These are phyloP conservation scores for Coprinopsis cinerea DNA, from an alignment of 768 basidiomycete genomes.

Conservation along the genomic window DNA sequence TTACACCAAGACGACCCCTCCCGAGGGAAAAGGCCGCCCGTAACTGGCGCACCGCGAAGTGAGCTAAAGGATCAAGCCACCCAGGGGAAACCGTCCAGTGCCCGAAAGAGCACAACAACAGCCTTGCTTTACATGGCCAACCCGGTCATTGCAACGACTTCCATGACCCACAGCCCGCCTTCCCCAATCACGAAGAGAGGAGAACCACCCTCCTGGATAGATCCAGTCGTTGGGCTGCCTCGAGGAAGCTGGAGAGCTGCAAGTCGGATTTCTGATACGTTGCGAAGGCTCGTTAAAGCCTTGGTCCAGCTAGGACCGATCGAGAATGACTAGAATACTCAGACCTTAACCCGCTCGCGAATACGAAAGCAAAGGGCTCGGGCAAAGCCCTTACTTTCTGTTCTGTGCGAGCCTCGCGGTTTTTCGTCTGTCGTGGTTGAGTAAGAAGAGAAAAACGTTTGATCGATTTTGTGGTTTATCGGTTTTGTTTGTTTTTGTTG, in stretches of 20 bases:
- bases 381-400: conserved; percentile 26
- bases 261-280: conserved; percentile 61
- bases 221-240: conserved; percentile 33
- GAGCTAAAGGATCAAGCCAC: conserved; percentile 50
- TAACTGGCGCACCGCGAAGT: conserved; percentile 53
- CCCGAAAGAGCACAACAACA: no score
- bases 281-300: conserved; percentile 33
- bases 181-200: conserved; percentile 6
- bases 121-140: conserved; percentile 17
- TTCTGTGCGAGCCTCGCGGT: conserved; percentile 65
- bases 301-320: conserved; percentile 54
- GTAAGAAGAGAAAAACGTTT: conserved; percentile 1
- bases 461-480: background rate
- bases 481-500: background rate
- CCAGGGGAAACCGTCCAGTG: no score
- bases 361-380: conserved; percentile 12
- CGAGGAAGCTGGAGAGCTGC: conserved; percentile 3
- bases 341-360: conserved; percentile 83
- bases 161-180: conserved; percentile 35
- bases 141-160: conserved; percentile 56
- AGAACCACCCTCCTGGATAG: conserved; percentile 23
- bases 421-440: conserved; percentile 37
- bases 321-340: conserved; percentile 62
- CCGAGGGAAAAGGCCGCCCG: conserved; percentile 9
- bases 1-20: conserved; percentile 19